Base-by-base conservation (phyloP, 2,329 filamentous ascomycete genomes). In the Lecanoromycetidae sp. region DNA sequence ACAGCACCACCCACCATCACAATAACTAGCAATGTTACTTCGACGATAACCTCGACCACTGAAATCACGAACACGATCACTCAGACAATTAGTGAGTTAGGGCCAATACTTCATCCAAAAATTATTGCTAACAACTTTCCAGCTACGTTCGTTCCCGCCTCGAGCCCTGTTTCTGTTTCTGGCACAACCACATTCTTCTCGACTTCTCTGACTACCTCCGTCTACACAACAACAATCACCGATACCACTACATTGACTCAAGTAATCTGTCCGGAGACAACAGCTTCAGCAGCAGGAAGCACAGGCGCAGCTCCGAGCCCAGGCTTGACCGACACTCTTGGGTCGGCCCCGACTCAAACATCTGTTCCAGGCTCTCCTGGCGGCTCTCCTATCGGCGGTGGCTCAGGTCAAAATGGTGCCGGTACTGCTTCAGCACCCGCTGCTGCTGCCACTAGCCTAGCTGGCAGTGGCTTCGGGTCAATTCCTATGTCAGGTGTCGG, bases 171-270 rank as follows among this genome's bases (percentile, higher is more conserved):
- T 29, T 55, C 53, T 33, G 57, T 58, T 13, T 35, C 52, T 5
- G 49, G 52, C 17, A 54, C 55, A 17, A 56, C 54, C 30, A 64
- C 62, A n/a, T 61, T 53, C 50, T 64, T 61, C 53, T 59, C 58
- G 38, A 61, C 60, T 10, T 64, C 57, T 56, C 44, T 62, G 22
- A 60, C 58, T 1, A 55, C 57, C 34, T 57, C 58, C 2, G 51
- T 52, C 22, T 58, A 57, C 33, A 58, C 55, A 10, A 62, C 61
- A 19, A 61, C 59, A 7, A 57, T 46, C n/a, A 54, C 46, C 30
- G 13, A 38, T 12, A 44, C 46, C 5, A 40, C 39, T 12, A 52
- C 52, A n/a, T 37, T 15, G 29, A 47, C 46, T 34, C 27, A 41
- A 29, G 44, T 54, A 38, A 39, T 54, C 26, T 45, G 39, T 22